Base-by-base conservation (phyloP, 352 stramenopile species). In the Phytophthora aleatoria region DNA sequence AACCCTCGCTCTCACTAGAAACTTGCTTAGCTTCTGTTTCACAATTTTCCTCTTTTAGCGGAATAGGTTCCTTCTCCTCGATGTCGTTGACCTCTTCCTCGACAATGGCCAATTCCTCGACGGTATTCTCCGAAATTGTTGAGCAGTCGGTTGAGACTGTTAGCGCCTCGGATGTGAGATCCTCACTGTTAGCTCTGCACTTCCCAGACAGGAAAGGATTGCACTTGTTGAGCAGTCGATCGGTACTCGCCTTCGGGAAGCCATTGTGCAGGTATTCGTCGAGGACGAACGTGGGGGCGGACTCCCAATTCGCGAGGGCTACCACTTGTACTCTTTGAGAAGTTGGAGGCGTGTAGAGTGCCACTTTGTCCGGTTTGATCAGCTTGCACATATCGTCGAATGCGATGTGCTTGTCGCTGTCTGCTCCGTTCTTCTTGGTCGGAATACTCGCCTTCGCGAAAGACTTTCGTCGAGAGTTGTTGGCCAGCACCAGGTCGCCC, bases 121-220 rank as follows among this genome's bases (percentile, higher is more conserved):
- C 30, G 16, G 58, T 52, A 24, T 53, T 57, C 28, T 76, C 69
- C 16, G 59, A 42, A 38, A 62, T 43, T 5, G 33, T 61, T 7
- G 69, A 73, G 59, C 44, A 67, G 36, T 73, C 64, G 2, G 64
- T 76, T 13, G 59, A 68, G 31, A 66, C 61, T 10, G 69, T 77
- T 26, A 28, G 64, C 4, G 64, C 41, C 48, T 76, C 69, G 11
- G 69, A 77, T 35, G 39, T 26, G 2, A 62, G 61, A 28, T 74
- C 67, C 13, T 72, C 62, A 39, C 64, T 71, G 10, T 39, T 42
- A 33, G 51, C 64, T 52, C 67, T 56, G 9, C 50, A 47, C 44
- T 73, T 77, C 1, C 61, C 59, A 20, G 69, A 73, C 33, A 77
- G 36, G 45, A 77, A 73, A 5, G 69, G 59, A 38, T 74, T 77